Conservation (phyloP, 306 rosid species). For the Rosa lucieae region DNA sequence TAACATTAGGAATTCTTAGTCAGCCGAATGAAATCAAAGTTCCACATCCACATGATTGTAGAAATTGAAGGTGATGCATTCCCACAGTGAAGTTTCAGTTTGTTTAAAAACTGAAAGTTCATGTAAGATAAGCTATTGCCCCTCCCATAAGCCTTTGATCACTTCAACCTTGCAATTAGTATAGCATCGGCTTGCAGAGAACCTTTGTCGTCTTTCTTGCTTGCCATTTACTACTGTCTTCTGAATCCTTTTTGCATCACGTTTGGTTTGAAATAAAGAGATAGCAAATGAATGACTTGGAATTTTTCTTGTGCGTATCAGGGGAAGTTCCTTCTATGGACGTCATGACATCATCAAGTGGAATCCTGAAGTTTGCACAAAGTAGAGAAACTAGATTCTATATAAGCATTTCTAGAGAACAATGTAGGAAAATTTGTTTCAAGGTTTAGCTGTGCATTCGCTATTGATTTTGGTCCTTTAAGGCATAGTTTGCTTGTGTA, state of each 20-base stretch:
- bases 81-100: background rate
- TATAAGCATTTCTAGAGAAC: background rate
- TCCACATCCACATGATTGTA: background rate
- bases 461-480: background rate
- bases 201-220: background rate
- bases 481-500: background rate
- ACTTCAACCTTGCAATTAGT: background rate
- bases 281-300: background rate
- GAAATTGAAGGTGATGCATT: background rate
- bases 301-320: slow-evolving; percentile 5
- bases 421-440: background rate
- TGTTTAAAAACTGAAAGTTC: background rate
- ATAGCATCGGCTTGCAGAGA: background rate
- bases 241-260: background rate
- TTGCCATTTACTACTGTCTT: background rate
- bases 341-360: background rate
- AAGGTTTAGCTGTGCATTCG: background rate
- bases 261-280: background rate
- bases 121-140: background rate
- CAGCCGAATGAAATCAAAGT: background rate
- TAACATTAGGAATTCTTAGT: background rate
- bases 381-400: background rate
- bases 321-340: background rate
- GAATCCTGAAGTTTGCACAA: background rate
- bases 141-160: background rate